phyloP scores from a whole-genome alignment of 2,329 filamentous ascomycete species.

The Neofusicoccum umdonicola region DNA sequence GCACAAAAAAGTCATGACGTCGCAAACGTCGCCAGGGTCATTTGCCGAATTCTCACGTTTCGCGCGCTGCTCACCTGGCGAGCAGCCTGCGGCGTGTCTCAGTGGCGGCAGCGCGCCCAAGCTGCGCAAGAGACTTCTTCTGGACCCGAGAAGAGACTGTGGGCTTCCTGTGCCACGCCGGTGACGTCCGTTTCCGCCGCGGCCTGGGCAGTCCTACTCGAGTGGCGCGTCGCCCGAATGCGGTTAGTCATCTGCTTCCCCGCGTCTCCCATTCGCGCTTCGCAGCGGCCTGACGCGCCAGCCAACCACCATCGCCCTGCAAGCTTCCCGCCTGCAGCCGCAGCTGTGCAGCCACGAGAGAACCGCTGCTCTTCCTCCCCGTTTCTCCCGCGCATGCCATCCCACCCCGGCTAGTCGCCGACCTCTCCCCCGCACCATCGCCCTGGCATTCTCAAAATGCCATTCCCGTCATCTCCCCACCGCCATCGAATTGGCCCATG shows the following conservation, averaged over 20 bases:
- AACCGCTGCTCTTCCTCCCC: not conserved
- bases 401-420: not conserved
- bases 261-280: not conserved
- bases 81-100: not conserved
- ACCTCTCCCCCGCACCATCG: not conserved
- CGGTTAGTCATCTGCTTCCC: not conserved
- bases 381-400: not conserved
- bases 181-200: not conserved
- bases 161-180: not conserved
- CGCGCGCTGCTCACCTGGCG: not conserved
- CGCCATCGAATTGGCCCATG: constrained; percentile 14
- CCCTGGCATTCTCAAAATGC: not conserved
- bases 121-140: not conserved
- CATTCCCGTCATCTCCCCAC: constrained; percentile 15
- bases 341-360: not conserved
- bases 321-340: not conserved
- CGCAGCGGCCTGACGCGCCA: not conserved
- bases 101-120: too few relatives aligned
- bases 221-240: not conserved
- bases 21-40: not conserved
- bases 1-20: not conserved
- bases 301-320: not conserved
- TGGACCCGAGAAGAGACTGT: not conserved
- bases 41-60: not conserved
- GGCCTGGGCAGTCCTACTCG: too few relatives aligned